Evolutionary conservation across 1,139 yeast genomes (phyloP).

Genomic region (Saccharomyces hybrid): DNA sequence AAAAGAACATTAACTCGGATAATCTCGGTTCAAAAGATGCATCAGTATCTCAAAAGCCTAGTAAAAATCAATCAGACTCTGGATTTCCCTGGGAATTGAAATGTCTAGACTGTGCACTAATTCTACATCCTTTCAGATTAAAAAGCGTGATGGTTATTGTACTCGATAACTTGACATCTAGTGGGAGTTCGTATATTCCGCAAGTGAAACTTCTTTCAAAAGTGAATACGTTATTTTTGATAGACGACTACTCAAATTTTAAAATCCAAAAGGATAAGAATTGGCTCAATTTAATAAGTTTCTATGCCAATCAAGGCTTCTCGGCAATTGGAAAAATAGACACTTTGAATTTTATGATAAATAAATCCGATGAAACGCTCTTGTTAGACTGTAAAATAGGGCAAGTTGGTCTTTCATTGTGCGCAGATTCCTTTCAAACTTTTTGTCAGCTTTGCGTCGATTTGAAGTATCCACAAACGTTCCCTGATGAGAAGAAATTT

Average conservation of each 20-base stretch:
- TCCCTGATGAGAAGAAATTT: slow-evolving; percentile 51
- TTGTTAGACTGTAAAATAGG: slow-evolving; percentile 35
- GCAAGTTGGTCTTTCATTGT: slow-evolving; percentile 47
- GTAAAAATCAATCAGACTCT: not conserved
- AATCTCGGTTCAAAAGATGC: not conserved
- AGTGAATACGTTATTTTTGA: slow-evolving; percentile 40
- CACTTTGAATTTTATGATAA: not conserved
- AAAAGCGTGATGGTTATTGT: slow-evolving; percentile 46
- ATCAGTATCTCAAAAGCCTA: slow-evolving; percentile 2
- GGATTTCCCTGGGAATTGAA: slow-evolving; percentile 36
- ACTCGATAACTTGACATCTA: slow-evolving; percentile 35
- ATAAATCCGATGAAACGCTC: not conserved
- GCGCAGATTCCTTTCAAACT: slow-evolving; percentile 82
- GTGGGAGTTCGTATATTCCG: slow-evolving; percentile 3
- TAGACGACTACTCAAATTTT: slow-evolving; percentile 47
- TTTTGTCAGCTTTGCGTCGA: slow-evolving; percentile 62
- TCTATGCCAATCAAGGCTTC: slow-evolving; percentile 21
- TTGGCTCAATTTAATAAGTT: slow-evolving; percentile 10
- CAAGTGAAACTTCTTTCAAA: slow-evolving; percentile 30
- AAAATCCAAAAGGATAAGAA: slow-evolving; percentile 27
- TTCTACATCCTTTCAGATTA: slow-evolving; percentile 53
- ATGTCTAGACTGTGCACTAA: slow-evolving; percentile 47
- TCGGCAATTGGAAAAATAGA: slow-evolving; percentile 22
- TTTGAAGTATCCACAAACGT: slow-evolving; percentile 57
- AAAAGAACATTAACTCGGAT: slow-evolving; percentile 1